Evolutionary conservation across 2,329 filamentous ascomycete genomes (phyloP).

Genomic region (Scytalidium sp.): DNA sequence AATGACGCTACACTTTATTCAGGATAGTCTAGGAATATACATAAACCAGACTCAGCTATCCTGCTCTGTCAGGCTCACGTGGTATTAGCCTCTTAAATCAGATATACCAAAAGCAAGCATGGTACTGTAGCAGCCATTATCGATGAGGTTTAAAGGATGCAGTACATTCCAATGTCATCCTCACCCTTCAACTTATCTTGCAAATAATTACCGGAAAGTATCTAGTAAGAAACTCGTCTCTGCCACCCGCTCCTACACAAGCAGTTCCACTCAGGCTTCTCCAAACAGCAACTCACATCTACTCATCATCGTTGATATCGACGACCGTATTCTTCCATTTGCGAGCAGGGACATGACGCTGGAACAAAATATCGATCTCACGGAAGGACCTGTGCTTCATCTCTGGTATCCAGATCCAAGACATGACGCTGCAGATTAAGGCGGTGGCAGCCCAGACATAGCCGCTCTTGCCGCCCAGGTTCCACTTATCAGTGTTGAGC

Average conservation of each 20-base stretch:
- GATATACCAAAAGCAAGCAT: constrained; percentile 6
- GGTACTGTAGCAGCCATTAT: constrained; percentile 3
- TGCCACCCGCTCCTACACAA: constrained; percentile 11
- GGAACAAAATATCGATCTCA: constrained; percentile 48
- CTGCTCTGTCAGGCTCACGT: constrained; percentile 5
- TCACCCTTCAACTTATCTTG: constrained; percentile 4
- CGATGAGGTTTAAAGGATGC: constrained; percentile 4
- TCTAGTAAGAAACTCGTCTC: constrained; percentile 11
- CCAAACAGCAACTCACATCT: constrained; percentile 31
- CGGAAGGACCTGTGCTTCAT: constrained; percentile 53
- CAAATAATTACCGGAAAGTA: constrained; percentile 6
- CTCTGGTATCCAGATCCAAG: constrained; percentile 52
- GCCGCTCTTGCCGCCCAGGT: constrained; percentile 53
- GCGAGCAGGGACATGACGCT: constrained; percentile 30
- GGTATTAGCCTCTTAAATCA: constrained; percentile 4
- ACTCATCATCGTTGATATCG: constrained; percentile 61
- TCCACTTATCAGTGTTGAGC: constrained; percentile 47
- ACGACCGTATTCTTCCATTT: constrained; percentile 49
- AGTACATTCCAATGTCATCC: constrained; percentile 7
- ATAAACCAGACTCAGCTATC: constrained; percentile 5
- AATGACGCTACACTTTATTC: constrained; percentile 7
- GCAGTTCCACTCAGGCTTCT: constrained; percentile 14
- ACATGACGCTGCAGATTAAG: constrained; percentile 47
- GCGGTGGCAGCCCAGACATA: constrained; percentile 59
- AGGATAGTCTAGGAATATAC: constrained; percentile 33